phyloP scores from a whole-genome alignment of 768 basidiomycete species.

The Pleurotus tuber-regium region DNA sequence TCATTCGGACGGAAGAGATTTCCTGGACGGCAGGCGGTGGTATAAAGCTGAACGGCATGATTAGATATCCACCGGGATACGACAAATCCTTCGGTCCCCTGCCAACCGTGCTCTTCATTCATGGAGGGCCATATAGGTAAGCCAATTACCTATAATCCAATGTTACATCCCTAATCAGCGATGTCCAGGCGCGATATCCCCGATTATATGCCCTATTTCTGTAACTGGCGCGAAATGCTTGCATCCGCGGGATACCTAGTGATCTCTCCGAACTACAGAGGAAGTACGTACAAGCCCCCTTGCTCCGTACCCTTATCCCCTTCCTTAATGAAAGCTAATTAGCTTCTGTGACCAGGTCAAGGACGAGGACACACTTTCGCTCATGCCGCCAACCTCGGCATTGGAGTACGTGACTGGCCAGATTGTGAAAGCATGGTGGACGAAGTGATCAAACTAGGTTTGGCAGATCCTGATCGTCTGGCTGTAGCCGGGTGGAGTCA shows the following conservation, averaged over 20 bases:
- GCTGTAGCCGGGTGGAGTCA: slow-evolving; percentile 37
- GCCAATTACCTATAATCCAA: no score
- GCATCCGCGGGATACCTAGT: slow-evolving; percentile 33
- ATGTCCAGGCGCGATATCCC: slow-evolving; percentile 25
- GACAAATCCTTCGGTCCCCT: slow-evolving; percentile 16
- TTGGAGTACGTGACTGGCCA: slow-evolving; percentile 28
- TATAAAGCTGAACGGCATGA: slow-evolving; percentile 25
- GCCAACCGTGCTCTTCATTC: slow-evolving; percentile 30
- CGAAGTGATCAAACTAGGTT: slow-evolving; percentile 27
- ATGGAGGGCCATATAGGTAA: slow-evolving; percentile 32
- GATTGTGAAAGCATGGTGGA: slow-evolving; percentile 38
- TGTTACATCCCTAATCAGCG: no score
- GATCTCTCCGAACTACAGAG: slow-evolving; percentile 35
- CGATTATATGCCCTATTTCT: slow-evolving; percentile 38
- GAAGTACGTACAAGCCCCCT: slow-evolving; percentile 29
- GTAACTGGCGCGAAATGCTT: slow-evolving; percentile 34
- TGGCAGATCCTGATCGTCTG: slow-evolving; percentile 28
- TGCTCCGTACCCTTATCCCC: no score
- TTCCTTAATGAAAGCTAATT: no score
- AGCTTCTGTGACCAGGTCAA: slow-evolving; percentile 23
- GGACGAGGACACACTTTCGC: slow-evolving; percentile 33
- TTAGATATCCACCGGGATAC: slow-evolving; percentile 28
- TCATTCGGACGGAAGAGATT: slow-evolving; percentile 25
- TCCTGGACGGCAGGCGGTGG: slow-evolving; percentile 30
- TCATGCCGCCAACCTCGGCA: slow-evolving; percentile 25